Percentiles rank a stretch among this genome's conserved stretches.
These are phyloP conservation scores for Phytophthora vignae DNA, from an alignment of 352 stramenopile genomes.

Conservation along the genomic window DNA sequence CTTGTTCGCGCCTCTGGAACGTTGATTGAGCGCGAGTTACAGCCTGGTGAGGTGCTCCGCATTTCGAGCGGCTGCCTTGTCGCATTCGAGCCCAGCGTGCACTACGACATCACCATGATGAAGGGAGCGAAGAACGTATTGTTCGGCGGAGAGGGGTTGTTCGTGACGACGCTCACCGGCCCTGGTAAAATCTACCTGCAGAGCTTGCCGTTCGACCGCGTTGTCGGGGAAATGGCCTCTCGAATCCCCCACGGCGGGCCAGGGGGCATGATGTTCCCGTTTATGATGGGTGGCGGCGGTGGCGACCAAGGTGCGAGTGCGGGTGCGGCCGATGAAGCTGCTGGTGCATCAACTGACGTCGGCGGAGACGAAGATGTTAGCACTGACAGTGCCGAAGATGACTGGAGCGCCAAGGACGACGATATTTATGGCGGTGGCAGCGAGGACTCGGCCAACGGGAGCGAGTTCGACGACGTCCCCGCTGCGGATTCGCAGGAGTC, in stretches of 20 bases:
- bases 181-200: constrained; percentile 93
- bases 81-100: constrained; percentile 86
- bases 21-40: constrained; percentile 89
- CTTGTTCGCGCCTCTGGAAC: constrained; percentile 92
- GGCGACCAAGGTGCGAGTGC: constrained; percentile 39
- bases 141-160: constrained; percentile 95
- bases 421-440: constrained; percentile 58
- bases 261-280: constrained; percentile 89
- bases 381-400: constrained; percentile 14
- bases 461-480: constrained; percentile 28
- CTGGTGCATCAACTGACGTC: constrained; percentile 25
- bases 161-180: constrained; percentile 94
- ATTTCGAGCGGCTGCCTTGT: constrained; percentile 94
- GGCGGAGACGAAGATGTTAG: constrained; percentile 12
- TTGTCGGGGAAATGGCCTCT: constrained; percentile 93
- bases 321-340: constrained; percentile 39
- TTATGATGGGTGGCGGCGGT: constrained; percentile 69
- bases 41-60: constrained; percentile 89
- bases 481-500: constrained; percentile 31
- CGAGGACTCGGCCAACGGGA: constrained; percentile 9
- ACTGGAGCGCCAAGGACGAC: constrained; percentile 51
- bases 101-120: constrained; percentile 93
- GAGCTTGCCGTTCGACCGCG: constrained; percentile 92
- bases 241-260: constrained; percentile 83
- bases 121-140: constrained; percentile 95